Evolutionary conservation across 1,284 basidiomycete genomes (phyloP).

Genomic region (Leccinum subrobustum): DNA sequence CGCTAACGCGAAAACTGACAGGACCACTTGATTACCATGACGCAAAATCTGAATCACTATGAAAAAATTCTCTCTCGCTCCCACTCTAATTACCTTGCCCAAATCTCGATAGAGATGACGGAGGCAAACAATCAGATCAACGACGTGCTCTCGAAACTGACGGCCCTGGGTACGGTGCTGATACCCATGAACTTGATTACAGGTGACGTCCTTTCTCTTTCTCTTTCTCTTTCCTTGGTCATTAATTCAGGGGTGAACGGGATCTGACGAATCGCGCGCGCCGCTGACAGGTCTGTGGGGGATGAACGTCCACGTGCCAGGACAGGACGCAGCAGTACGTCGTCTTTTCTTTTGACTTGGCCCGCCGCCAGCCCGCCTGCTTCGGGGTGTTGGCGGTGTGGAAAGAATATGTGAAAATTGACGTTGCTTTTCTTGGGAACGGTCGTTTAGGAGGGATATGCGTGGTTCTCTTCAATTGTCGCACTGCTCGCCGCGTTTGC

Average conservation of each 20-base stretch:
- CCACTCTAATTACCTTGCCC: slow-evolving; percentile 98
- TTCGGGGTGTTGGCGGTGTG: neutral
- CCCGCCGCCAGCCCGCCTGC: neutral
- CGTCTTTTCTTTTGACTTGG: slow-evolving; percentile 1
- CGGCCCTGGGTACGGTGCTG: slow-evolving; percentile 95
- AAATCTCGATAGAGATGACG: slow-evolving; percentile 99
- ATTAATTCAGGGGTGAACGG: neutral
- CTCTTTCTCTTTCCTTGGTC: neutral
- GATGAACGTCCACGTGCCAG: slow-evolving; percentile 93
- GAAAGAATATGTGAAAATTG: neutral
- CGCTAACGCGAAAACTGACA: slow-evolving; percentile 31
- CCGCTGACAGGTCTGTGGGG: slow-evolving; percentile 67
- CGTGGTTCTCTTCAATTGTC: slow-evolving; percentile 88
- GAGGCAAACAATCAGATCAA: slow-evolving; percentile 99
- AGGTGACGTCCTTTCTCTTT: slow-evolving; percentile 41
- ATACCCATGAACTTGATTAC: slow-evolving; percentile 97
- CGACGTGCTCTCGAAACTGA: slow-evolving; percentile 97
- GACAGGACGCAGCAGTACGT: slow-evolving; percentile 58
- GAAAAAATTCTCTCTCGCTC: slow-evolving; percentile 98
- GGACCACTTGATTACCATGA: slow-evolving; percentile 99
- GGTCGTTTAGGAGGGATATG: slow-evolving; percentile 42
- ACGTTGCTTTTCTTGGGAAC: neutral
- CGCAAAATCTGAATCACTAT: slow-evolving; percentile 98
- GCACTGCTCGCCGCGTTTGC: slow-evolving; percentile 77
- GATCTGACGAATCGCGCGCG: neutral